phyloP scores from a whole-genome alignment of 2,329 filamentous ascomycete species.

The Samsoniella hepiali region DNA sequence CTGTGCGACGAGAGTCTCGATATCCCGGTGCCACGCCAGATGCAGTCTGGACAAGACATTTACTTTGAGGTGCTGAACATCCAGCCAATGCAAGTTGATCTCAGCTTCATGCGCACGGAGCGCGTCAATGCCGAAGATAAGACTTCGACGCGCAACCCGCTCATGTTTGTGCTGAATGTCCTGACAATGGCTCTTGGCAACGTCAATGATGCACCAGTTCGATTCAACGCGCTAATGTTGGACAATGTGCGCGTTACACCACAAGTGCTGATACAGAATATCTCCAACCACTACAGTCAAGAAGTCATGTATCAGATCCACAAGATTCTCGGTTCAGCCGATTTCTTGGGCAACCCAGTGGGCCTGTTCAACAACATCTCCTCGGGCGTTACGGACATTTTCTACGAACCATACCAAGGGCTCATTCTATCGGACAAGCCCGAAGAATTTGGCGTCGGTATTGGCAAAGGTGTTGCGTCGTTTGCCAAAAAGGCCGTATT shows the following conservation, averaged over 20 bases:
- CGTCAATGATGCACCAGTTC: slow-evolving; percentile 94
- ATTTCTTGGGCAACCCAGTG: slow-evolving; percentile 96
- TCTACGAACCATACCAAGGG: slow-evolving; percentile 98
- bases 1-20: slow-evolving; percentile 87
- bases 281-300: slow-evolving; percentile 94
- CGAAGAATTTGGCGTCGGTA: slow-evolving; percentile 90
- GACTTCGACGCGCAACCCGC: slow-evolving; percentile 81
- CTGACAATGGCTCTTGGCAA: slow-evolving; percentile 99
- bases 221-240: slow-evolving; percentile 87
- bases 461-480: slow-evolving; percentile 92
- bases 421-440: slow-evolving; percentile 94
- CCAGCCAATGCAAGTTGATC: slow-evolving; percentile 95
- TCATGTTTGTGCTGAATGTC: slow-evolving; percentile 99
- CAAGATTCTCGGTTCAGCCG: slow-evolving; percentile 93
- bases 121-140: slow-evolving; percentile 95
- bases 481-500: slow-evolving; percentile 99
- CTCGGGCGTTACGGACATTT: slow-evolving; percentile 95
- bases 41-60: slow-evolving; percentile 84
- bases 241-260: slow-evolving; percentile 94
- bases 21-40: slow-evolving; percentile 85
- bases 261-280: slow-evolving; percentile 75
- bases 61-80: slow-evolving; percentile 98
- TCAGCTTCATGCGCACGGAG: slow-evolving; percentile 96
- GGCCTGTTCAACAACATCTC: slow-evolving; percentile 98
- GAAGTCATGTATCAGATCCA: slow-evolving; percentile 95